These are phyloP conservation scores for Turritis glabra DNA, from an alignment of 345 rosid species.

Conservation along the genomic window DNA sequence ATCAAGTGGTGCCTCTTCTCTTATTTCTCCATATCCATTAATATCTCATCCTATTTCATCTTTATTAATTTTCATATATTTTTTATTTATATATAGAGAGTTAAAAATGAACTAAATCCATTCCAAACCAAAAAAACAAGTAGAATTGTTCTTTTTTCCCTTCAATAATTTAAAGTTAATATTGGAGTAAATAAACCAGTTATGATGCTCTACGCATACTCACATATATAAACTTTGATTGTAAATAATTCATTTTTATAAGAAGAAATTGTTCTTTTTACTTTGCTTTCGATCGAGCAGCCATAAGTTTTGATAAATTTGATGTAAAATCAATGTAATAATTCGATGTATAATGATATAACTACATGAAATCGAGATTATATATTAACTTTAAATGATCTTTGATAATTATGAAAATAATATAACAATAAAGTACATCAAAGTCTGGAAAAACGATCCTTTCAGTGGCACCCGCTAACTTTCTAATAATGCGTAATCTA, in stretches of 20 bases:
- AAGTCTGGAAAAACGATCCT: neutral
- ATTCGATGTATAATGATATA: neutral
- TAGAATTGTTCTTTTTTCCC: too few relatives aligned
- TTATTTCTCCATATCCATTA: slow-evolving; percentile 31
- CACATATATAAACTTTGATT: too few relatives aligned
- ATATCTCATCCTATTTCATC: slow-evolving; percentile 22
- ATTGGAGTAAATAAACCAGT: neutral
- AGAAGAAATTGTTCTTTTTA: too few relatives aligned
- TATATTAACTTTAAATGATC: neutral
- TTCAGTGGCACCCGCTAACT: neutral
- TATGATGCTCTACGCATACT: too few relatives aligned
- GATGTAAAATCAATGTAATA: neutral
- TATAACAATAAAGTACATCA: neutral
- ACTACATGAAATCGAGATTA: neutral
- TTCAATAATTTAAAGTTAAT: too few relatives aligned
- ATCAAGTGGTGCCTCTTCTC: slow-evolving; percentile 40
- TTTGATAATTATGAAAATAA: neutral
- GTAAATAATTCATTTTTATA: neutral
- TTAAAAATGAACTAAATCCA: neutral
- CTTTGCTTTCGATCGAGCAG: neutral
- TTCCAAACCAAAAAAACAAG: too few relatives aligned
- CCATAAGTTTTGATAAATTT: neutral
- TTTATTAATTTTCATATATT: neutral
- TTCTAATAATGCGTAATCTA: slow-evolving; percentile 17
- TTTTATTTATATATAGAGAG: neutral